phyloP scores from a whole-genome alignment of 305 asterid species.

The Plantago lanceolata region DNA sequence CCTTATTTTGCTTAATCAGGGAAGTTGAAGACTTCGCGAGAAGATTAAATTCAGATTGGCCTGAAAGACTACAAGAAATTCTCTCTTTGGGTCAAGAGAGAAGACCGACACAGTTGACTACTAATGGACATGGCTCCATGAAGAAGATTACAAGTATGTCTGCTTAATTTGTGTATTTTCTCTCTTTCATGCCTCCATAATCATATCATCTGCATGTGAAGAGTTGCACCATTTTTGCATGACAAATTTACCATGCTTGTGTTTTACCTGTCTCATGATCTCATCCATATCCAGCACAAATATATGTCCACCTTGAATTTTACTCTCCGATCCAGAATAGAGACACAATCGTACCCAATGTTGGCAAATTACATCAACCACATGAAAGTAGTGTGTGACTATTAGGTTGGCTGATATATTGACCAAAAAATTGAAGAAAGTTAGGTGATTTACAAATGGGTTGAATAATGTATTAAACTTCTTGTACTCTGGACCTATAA shows the following conservation, averaged over 20 bases:
- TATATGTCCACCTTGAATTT: background rate
- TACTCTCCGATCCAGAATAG: background rate
- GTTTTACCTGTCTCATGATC: slow-evolving; percentile 3
- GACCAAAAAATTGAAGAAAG: no score
- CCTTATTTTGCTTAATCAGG: slow-evolving; percentile 42
- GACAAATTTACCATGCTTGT: background rate
- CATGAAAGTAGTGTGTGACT: background rate
- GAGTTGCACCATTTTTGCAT: background rate
- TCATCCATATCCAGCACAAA: background rate
- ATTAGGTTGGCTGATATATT: background rate
- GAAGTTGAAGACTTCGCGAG: slow-evolving; percentile 98
- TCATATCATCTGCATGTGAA: slow-evolving; percentile 6
- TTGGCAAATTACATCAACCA: no score
- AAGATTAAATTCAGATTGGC: slow-evolving; percentile 89
- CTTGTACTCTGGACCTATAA: background rate
- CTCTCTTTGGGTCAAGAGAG: slow-evolving; percentile 77
- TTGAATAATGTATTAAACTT: background rate
- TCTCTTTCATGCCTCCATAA: slow-evolving; percentile 12
- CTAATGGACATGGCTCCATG: slow-evolving; percentile 64
- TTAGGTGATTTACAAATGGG: background rate
- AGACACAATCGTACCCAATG: no score
- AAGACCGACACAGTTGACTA: slow-evolving; percentile 46
- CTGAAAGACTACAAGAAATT: slow-evolving; percentile 81
- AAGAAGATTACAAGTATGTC: slow-evolving; percentile 56
- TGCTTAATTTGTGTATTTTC: slow-evolving; percentile 9